Base-by-base conservation (phyloP, 2,329 filamentous ascomycete species). In the Aureobasidium sp. region DNA sequence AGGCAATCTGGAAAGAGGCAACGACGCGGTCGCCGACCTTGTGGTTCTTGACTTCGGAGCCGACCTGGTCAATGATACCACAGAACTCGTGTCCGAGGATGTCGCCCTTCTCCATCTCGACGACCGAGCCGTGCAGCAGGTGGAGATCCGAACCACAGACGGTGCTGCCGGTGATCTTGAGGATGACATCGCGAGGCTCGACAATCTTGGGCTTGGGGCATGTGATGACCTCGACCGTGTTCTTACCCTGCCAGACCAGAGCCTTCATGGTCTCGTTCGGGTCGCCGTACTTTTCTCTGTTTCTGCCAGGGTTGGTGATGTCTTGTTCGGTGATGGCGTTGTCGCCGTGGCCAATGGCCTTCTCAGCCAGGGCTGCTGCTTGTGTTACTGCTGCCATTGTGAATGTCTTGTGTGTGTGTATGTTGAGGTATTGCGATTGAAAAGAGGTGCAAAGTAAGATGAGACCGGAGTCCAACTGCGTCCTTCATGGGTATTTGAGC, bases 1-100 rank as follows among this genome's bases (percentile, higher is more conserved):
- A 82, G 9, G 90, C 89, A 70, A 96, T 94, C 73, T 94, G 90
- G 78, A 96, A 96, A 11, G 86, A 89, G 0, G 88, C 90, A 1
- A 96, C 91, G 22, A 94, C 91, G 33, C 91, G 72, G 64, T 81
- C 76, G 15, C 66, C 72, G 62, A 76, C 77, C 67, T 76, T 70
- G 61, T 79, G 67, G 8, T 75, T 76, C 53, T 69, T 78, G 22
- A 80, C 74, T 1, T 63, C 72, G 7, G 73, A 66, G 14, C 78
- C 78, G 60, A 79, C 72, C 53, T 76, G 70, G 49, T 81, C 77
- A 3, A 81, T 77, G 14, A 80, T 68, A 66, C 79, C 79, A 66
- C 78, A 81, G 69, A 81, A 81, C 67, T 81, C 79, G 66, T 81
- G 79, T 8, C 79, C 79, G 14, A 81, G 71, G 59, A 81, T 80